These are phyloP conservation scores for Jamesozyma jinghongensis DNA, from an alignment of 805 yeast species.

Conservation along the genomic window DNA sequence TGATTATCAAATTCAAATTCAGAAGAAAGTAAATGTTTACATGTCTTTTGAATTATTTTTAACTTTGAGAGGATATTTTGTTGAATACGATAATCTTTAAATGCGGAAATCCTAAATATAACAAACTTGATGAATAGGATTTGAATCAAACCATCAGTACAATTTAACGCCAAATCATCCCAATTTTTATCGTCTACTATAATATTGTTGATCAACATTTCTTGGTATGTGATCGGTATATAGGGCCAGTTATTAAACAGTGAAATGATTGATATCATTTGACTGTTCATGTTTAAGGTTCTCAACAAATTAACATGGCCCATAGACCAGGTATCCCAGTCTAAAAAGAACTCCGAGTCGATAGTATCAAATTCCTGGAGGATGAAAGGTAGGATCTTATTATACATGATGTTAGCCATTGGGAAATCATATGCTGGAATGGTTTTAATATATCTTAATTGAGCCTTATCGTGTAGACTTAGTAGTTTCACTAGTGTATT, in stretches of 20 bases:
- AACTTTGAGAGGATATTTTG: background rate
- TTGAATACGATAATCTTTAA: background rate
- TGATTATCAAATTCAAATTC: no score
- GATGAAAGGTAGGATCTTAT: conserved; percentile 20
- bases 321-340: conserved; percentile 23
- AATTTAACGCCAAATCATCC: conserved; percentile 13
- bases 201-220: conserved; percentile 4
- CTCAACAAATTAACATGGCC: conserved; percentile 21
- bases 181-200: conserved; percentile 6
- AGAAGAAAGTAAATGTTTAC: background rate
- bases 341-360: conserved; percentile 8
- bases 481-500: conserved; percentile 2
- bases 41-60: background rate
- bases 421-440: conserved; percentile 23
- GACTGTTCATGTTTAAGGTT: conserved; percentile 21
- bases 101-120: conserved; percentile 11
- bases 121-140: conserved; percentile 13
- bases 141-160: conserved; percentile 9
- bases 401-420: conserved; percentile 22
- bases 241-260: conserved; percentile 25
- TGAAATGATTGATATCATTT: conserved; percentile 16
- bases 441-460: conserved; percentile 13
- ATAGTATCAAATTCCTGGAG: conserved; percentile 14
- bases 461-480: conserved; percentile 17
- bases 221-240: conserved; percentile 11